Evolutionary conservation across 1,284 basidiomycete species (phyloP).

Genomic region (Ustilago shanxiensis): DNA sequence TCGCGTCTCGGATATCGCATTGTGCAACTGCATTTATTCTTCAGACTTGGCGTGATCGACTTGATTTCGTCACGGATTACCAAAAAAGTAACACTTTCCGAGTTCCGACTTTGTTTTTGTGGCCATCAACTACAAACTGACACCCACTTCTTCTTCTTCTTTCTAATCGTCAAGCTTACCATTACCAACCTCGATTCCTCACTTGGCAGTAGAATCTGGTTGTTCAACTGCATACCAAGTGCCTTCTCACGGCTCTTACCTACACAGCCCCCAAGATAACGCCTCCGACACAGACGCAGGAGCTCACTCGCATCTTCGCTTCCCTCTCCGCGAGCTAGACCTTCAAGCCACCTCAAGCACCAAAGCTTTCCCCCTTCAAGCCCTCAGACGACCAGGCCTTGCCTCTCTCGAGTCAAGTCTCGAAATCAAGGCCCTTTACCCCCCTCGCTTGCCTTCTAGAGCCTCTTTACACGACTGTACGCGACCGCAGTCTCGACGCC

Average conservation of each 20-base stretch:
- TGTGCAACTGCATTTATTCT: slow-evolving; percentile 10
- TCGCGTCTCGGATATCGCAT: slow-evolving; percentile 8
- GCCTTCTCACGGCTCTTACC: background rate
- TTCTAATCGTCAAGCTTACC: background rate
- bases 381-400: background rate
- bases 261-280: background rate
- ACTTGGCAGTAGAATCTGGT: slow-evolving; percentile 3
- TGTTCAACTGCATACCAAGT: slow-evolving; percentile 6
- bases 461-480: background rate
- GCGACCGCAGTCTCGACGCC: background rate
- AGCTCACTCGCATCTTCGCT: background rate
- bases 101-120: slow-evolving; percentile 25
- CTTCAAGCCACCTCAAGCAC: slow-evolving; percentile 2
- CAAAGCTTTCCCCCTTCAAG: background rate
- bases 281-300: slow-evolving; percentile 6
- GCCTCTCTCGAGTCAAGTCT: background rate
- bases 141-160: background rate
- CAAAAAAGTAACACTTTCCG: slow-evolving; percentile 15
- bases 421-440: background rate
- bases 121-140: slow-evolving; percentile 11
- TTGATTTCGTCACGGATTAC: background rate
- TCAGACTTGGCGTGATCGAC: slow-evolving; percentile 8
- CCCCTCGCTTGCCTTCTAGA: too few relatives aligned
- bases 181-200: slow-evolving; percentile 4
- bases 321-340: background rate